Base-by-base conservation (phyloP, 2,329 filamentous ascomycete species). In the Aspergillus costaricaensis region DNA sequence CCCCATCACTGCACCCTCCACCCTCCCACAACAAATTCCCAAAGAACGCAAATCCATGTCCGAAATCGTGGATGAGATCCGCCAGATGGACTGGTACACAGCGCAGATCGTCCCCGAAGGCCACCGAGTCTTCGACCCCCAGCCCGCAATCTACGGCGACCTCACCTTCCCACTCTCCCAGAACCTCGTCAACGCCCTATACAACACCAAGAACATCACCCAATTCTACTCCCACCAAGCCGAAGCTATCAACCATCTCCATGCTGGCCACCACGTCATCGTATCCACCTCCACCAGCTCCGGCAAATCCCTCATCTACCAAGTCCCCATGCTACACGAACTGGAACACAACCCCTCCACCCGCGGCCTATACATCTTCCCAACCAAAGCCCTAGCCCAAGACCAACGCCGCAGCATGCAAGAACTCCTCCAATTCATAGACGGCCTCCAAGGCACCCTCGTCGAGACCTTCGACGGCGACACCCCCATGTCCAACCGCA, bases 381-480 rank as follows among this genome's bases (percentile, higher is more conserved):
- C 95, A 0, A 99, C 95, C 0, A 99, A 99, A 77, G 95, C 95
- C 1, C 79, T 99, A 15, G 94, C 95, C 0, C 95, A 99, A 74
- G 95, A 99, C 75, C 95, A 99, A 75, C 88, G 89, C 67, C 85
- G 92, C 67, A 96, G 92, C 67, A 81, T 99, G 73, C 91, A 91
- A 69, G 92, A 96, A 56, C 84, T 98, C 72, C 80, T 98, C 62
- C 79, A 84, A 0, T 96, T 90, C 68, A 91, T 99, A 83, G 85
- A 89, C 1, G 88, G 87, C 0, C 77, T 98, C 21, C 87, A 92
- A 70, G 83, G 91, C 44, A 80, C 88, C 0, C 79, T 96, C 17
- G 91, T 97, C 2, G 95, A 97, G 71, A 97, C 95, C 0, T 98
- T 96, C 67, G 95, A 99, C 72, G 95, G 95, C 6, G 95, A 99